Base-by-base conservation (phyloP, 306 rosid genomes). In the Pueraria montana region DNA sequence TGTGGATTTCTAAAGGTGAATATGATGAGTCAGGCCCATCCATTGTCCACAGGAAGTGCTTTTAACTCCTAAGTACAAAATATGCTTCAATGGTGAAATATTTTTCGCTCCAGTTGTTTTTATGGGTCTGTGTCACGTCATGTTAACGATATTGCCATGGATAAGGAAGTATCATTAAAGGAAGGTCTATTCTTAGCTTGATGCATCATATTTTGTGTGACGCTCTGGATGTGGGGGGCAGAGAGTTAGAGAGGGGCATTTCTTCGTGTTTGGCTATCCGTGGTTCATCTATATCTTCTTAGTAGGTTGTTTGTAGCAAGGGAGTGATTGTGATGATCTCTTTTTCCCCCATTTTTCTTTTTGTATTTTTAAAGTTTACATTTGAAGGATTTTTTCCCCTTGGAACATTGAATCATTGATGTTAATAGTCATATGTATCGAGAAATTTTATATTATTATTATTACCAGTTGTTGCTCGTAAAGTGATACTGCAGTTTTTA, bases 1-100 rank as follows among this genome's bases (percentile, higher is more conserved):
- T 92, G 97, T 92, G 97, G 97, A 92, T 92, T 72, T 90, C 97
- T 46, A 92, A 92, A 38, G 43, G 43, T 38, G 43, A 38, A 38
- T 38, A 38, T 38, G 43, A 38, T 38, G 43, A 38, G 43, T 38
- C 43, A 6, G 43, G 43, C 43, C 43, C 43, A 8, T 38, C 43
- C 11, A 38, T 38, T 38, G 43, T 38, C 43, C 43, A 38, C 43
- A 38, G 43, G 43, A 38, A 38, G 43, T 38, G 43, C 43, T 38
- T 38, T 89, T 92, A 59, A 90, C 91, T 92, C 90, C 90, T 90
- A 61, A 89, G 85, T 79, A 62, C 76, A 58, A 70, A 56, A 84
- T 76, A 75, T 84, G 92, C 86, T 90, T 87, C 79, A 72, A 83
- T 79, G 89, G 89, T 86, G 92, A 90, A 86, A 81, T 89, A 62